Evolutionary conservation across 129 eudicot genomes (phyloP).

Genomic region (Tanacetum coccineum): DNA sequence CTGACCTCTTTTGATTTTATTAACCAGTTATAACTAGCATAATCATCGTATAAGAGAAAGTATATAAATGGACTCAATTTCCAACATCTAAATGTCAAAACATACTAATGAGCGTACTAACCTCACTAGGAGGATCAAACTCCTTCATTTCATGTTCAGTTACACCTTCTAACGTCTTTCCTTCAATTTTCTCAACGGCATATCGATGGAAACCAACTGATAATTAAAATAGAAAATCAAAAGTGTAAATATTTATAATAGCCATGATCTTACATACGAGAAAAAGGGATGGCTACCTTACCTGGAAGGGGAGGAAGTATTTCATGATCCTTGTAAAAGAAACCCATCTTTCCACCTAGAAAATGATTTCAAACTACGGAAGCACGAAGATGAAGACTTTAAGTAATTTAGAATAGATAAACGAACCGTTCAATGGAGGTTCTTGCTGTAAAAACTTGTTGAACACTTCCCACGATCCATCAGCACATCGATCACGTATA

Average conservation of each 20-base stretch:
- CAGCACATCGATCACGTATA: conserved; percentile 53
- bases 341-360: conserved; percentile 68
- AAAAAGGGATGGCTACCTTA: conserved; percentile 15
- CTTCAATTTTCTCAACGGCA: conserved; percentile 38
- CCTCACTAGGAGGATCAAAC: conserved; percentile 68
- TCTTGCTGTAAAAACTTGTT: conserved; percentile 48
- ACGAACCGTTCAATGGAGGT: conserved; percentile 60
- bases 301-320: conserved; percentile 82
- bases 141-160: conserved; percentile 47
- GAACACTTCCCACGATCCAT: conserved; percentile 65
- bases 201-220: conserved; percentile 61
- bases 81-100: background rate
- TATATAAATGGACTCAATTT: background rate
- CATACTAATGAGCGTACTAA: conserved; percentile 12
- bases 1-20: background rate
- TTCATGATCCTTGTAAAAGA: conserved; percentile 72
- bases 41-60: background rate
- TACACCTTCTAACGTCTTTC: conserved; percentile 37
- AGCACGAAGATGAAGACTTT: background rate
- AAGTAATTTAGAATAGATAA: background rate
- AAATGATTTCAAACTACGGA: background rate
- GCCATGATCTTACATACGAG: background rate
- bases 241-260: background rate
- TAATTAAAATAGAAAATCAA: background rate
- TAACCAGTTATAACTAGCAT: background rate